Conservation (phyloP, 2,329 filamentous ascomycete species). For the Alternaria triticina region DNA sequence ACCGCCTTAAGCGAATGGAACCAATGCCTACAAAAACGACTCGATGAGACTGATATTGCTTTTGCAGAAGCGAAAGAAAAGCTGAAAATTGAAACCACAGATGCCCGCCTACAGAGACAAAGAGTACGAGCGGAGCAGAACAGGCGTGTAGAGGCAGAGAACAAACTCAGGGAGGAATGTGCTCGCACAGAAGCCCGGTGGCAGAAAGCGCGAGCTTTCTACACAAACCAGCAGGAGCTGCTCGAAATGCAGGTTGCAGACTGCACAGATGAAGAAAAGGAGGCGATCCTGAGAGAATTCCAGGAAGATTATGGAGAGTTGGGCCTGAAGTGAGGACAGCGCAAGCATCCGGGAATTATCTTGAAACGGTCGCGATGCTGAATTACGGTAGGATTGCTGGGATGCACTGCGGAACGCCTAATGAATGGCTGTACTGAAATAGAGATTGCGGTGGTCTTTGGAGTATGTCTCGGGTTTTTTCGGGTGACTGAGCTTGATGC, state of each 20-base stretch:
- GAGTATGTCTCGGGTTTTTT: not conserved
- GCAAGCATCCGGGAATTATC: not conserved
- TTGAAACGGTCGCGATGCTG: not conserved
- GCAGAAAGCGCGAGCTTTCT: not conserved
- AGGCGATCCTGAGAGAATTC: not conserved
- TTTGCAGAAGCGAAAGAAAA: too few species aligned
- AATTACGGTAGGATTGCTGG: not conserved
- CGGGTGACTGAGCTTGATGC: not conserved
- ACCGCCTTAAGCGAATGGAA: too few species aligned
- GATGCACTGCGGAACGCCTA: not conserved
- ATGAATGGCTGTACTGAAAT: not conserved
- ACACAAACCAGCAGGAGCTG: not conserved
- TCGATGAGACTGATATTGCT: too few species aligned
- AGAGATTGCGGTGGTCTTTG: not conserved
- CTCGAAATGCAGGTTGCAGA: not conserved
- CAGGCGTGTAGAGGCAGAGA: not conserved
- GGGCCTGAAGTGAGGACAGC: not conserved
- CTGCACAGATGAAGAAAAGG: not conserved
- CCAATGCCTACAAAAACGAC: too few species aligned
- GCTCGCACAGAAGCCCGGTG: not conserved
- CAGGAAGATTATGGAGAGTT: not conserved
- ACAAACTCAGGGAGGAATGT: not conserved
- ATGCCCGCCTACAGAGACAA: not conserved
- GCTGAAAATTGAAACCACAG: too few species aligned
- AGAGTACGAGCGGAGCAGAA: not conserved